Conservation (phyloP, 2,329 filamentous ascomycete genomes). For the Zopfia rhizophila region DNA sequence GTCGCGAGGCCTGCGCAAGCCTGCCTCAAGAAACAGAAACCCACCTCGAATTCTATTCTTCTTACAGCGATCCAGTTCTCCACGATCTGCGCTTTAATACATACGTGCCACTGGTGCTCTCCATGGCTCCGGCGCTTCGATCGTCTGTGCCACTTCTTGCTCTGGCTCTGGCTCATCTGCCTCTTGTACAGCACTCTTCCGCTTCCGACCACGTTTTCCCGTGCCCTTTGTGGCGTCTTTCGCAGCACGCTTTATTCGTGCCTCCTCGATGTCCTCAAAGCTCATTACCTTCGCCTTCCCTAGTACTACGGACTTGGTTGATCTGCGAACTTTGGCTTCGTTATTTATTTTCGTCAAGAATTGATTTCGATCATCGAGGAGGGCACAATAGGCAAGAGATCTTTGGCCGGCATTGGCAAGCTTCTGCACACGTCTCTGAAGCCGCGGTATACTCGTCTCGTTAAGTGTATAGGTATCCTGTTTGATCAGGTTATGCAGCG, state of each 20-base stretch:
- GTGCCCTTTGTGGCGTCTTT: constrained; percentile 29
- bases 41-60: no score
- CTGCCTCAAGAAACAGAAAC: no score
- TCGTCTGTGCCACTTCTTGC: no score
- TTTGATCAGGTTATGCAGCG: constrained; percentile 23
- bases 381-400: constrained; percentile 24
- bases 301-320: constrained; percentile 28
- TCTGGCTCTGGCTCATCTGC: no score
- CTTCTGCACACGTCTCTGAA: constrained; percentile 10
- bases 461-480: constrained; percentile 22
- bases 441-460: constrained; percentile 16
- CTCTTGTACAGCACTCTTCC: constrained; percentile 11
- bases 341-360: constrained; percentile 36
- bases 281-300: constrained; percentile 31
- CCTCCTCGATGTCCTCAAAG: constrained; percentile 28
- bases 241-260: constrained; percentile 23
- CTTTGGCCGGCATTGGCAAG: constrained; percentile 28
- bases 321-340: constrained; percentile 31
- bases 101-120: no score
- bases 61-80: no score
- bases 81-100: no score
- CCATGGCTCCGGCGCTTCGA: no score
- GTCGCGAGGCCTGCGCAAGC: no score
- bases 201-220: no score
- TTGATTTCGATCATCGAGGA: constrained; percentile 33